Base-by-base conservation (phyloP, 345 rosid genomes). In the Acer negundo region DNA sequence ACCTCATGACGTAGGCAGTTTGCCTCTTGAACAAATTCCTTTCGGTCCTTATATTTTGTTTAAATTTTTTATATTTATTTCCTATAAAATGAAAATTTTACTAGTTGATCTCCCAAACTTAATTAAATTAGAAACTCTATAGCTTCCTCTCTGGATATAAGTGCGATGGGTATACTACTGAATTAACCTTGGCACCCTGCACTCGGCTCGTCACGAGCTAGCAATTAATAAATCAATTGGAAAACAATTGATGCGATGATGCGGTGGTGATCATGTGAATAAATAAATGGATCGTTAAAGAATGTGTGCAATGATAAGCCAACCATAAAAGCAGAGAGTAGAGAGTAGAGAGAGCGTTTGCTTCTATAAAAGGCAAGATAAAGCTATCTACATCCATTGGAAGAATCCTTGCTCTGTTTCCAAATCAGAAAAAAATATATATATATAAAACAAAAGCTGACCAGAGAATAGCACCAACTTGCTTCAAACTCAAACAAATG, bases 401-500 rank as follows among this genome's bases (percentile, higher is more conserved):
- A 82, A 75, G 90, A 84, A 91, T 81, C 80, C 56, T 80, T 76
- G 78, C 83, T 80, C 69, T 53, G 77, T 83, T 80, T 77, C 86
- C 82, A 78, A 78, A 86, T 88, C 82, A 72, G 75, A 6, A 7
- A 4, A 4, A 35, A 4, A 17, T n/a, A n/a, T n/a, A n/a, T n/a
- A n/a, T n/a, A n/a, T n/a, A n/a, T n/a, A 69, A 8, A 46, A 44
- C 28, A 77, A 70, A 81, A 70, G 86, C 79, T 69, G 82, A 84
- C 44, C 35, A 53, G 38, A 82, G 82, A 73, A 82, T 62, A 72
- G 71, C 64, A 83, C 38, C 38, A 35, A 85, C 81, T 28, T 94
- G 93, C 98, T 92, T 94, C 93, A 67, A 62, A 56, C 74, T 89
- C 86, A 92, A 92, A 91, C 95, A 91, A 91, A 16, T 84, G 90